Conservation (phyloP, 2,329 filamentous ascomycete species). For the Aspergillus fructus region DNA sequence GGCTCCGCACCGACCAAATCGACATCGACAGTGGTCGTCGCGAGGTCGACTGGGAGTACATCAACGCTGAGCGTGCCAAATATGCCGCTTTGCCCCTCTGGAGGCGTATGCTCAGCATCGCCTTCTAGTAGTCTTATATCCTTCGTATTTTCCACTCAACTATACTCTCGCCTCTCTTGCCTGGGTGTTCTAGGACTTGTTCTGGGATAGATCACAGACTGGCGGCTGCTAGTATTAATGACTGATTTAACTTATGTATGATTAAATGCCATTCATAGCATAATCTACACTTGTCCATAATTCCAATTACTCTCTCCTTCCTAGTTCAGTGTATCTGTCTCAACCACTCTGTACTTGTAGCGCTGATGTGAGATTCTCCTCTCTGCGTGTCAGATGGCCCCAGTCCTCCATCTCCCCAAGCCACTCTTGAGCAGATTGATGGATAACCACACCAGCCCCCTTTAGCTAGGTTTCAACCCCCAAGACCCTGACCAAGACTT, state of each 20-base stretch:
- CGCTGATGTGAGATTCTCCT: too few relatives aligned
- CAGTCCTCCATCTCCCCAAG: too few relatives aligned
- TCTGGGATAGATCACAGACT: neutral
- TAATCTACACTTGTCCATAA: neutral
- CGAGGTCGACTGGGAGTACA: slow-evolving; percentile 64
- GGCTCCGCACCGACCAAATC: slow-evolving; percentile 60
- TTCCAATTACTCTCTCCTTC: neutral
- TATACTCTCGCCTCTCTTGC: neutral
- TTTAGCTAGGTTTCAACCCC: too few relatives aligned
- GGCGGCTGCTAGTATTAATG: neutral
- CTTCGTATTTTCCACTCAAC: neutral
- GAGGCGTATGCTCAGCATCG: slow-evolving; percentile 6
- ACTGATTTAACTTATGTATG: neutral
- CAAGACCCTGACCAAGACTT: too few relatives aligned
- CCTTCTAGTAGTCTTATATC: slow-evolving; percentile 11
- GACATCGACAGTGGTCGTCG: slow-evolving; percentile 67
- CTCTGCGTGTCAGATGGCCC: too few relatives aligned
- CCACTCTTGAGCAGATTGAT: too few relatives aligned
- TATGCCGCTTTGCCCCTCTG: slow-evolving; percentile 15
- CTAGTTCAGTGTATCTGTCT: too few relatives aligned
- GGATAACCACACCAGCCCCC: too few relatives aligned
- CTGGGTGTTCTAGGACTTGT: neutral
- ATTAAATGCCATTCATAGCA: neutral
- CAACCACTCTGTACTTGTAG: too few relatives aligned
- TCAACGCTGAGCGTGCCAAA: slow-evolving; percentile 46